These are phyloP conservation scores for Annulohypoxylon stygium DNA, from an alignment of 495 filamentous ascomycete genomes.

Conservation along the genomic window DNA sequence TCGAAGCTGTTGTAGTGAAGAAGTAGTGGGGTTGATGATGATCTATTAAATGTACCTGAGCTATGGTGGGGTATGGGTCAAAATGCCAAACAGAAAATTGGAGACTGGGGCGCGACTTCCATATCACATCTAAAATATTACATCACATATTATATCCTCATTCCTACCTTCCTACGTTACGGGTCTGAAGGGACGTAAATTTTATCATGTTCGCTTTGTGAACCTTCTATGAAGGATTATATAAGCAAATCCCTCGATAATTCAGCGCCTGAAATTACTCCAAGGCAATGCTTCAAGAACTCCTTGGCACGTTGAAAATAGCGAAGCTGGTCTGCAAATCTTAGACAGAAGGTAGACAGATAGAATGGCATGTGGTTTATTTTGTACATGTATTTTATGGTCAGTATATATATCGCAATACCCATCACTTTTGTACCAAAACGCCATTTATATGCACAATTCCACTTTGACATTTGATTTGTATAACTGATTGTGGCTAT, in stretches of 20 bases:
- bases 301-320: neutral
- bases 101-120: conserved; percentile 8
- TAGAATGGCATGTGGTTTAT: neutral
- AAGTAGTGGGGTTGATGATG: conserved; percentile 41
- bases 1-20: conserved; percentile 22
- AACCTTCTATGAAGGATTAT: neutral
- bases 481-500: conserved; percentile 16
- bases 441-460: conserved; percentile 34
- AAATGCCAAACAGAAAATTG: conserved; percentile 15
- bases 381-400: conserved; percentile 29
- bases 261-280: neutral
- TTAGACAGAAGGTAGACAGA: too few relatives aligned
- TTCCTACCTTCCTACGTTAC: neutral
- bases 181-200: neutral
- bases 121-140: conserved; percentile 7
- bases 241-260: neutral
- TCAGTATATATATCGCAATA: conserved; percentile 20
- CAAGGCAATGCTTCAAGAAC: neutral
- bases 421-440: conserved; percentile 28
- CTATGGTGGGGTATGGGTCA: conserved; percentile 31
- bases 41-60: conserved; percentile 20
- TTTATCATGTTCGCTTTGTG: neutral
- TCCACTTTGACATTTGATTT: conserved; percentile 18
- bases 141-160: neutral
- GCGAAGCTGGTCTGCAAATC: neutral